Base-by-base conservation (phyloP, 225 moss, liverwort and hornwort species). In the Lunularia cruciata region DNA sequence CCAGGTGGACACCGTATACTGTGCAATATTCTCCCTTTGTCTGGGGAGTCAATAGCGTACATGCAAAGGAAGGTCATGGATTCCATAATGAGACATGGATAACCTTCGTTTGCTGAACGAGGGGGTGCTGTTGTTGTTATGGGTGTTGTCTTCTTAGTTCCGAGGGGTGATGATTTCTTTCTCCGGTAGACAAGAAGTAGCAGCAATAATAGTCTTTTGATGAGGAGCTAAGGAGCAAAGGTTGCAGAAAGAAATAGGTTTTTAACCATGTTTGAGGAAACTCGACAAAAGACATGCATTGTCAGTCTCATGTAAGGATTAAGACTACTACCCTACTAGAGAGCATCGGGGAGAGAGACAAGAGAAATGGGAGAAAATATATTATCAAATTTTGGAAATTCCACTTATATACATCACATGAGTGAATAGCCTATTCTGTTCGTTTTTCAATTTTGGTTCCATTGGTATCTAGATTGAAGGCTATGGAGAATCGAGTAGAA, bases 41-140 rank as follows among this genome's bases (percentile, higher is more conserved):
- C 23, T 22, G 23, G 26, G 52, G 26, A 26, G 22, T 52, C 52
- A 52, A 52, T 52, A 52, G 52, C 52, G 52, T 52, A 52, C 23
- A 52, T 23, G 52, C 52, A 23, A 52, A 52, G 52, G 52, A 52
- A 52, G 52, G 23, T 25, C 23, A 52, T 52, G 52, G 52, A 25
- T 52, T 8, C 52, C 52, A 52, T 52, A 52, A 52, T 23, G 52
- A 52, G 52, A 52, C 52, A 52, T 52, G 52, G 52, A 25, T 9
- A 6, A 52, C 52, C 22, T 23, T 12, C 23, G 26, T 26, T 52
- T 25, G 12, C 23, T 52, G 52, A 52, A 25, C n/a, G n/a, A n/a
- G n/a, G n/a, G n/a, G n/a, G n/a, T n/a, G n/a, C n/a, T n/a, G n/a
- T n/a, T n/a, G n/a, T n/a, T n/a, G n/a, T 23, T 52, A 11, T 52